These are phyloP conservation scores for Funneliformis mosseae DNA, from an alignment of 192 early-diverging fungal species.

Conservation along the genomic window DNA sequence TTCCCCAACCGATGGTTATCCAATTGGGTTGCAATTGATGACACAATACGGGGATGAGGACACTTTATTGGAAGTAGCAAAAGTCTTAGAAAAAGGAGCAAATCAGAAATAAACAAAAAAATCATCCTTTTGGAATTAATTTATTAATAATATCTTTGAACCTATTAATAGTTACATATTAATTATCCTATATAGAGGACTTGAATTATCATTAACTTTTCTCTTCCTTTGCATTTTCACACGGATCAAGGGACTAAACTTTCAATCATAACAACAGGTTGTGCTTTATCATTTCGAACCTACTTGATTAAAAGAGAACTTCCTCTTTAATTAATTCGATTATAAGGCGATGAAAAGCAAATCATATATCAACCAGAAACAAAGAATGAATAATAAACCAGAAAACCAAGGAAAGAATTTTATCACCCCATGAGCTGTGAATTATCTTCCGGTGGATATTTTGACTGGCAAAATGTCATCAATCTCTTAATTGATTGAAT, in stretches of 20 bases:
- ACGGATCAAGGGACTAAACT: no score
- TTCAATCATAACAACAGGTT: no score
- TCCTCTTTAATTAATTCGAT: not conserved
- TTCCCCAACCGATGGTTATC: slow-evolving; percentile 53
- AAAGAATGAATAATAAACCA: not conserved
- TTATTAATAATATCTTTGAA: not conserved
- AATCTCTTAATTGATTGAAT: slow-evolving; percentile 97
- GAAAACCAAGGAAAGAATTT: not conserved
- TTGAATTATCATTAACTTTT: no score
- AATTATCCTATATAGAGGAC: no score
- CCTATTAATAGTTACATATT: not conserved
- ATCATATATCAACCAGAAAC: no score
- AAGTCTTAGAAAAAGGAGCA: slow-evolving; percentile 37
- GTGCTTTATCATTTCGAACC: no score
- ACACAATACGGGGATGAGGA: slow-evolving; percentile 85
- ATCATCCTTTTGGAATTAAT: not conserved
- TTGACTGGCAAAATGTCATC: slow-evolving; percentile 93
- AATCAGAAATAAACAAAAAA: not conserved
- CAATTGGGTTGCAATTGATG: slow-evolving; percentile 84
- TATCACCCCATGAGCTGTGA: slow-evolving; percentile 28
- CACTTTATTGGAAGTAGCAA: slow-evolving; percentile 55
- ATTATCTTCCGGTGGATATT: slow-evolving; percentile 81
- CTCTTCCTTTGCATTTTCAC: no score
- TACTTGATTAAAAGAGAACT: no score
- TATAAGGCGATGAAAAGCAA: not conserved